Conservation (phyloP, 2,329 filamentous ascomycete genomes). For the Diaporthe nobilis region DNA sequence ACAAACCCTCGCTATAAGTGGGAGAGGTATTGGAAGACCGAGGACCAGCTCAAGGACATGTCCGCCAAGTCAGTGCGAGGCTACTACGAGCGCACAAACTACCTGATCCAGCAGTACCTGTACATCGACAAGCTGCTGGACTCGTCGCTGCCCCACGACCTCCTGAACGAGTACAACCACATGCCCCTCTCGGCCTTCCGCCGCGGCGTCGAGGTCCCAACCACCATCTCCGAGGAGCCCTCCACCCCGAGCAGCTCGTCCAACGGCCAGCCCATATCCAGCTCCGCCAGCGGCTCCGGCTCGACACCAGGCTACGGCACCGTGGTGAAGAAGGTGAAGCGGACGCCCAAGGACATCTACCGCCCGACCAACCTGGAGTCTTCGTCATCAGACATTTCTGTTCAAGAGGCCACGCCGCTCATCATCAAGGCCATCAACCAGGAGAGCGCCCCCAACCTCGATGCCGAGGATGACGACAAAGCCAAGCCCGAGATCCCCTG, state of each 20-base stretch:
- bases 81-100: constrained; percentile 93
- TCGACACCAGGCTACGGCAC: constrained; percentile 37
- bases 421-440: constrained; percentile 48
- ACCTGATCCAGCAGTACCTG: constrained; percentile 89
- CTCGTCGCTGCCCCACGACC: constrained; percentile 90
- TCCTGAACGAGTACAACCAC: constrained; percentile 90
- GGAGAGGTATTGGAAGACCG: constrained; percentile 88
- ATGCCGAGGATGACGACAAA: constrained; percentile 58
- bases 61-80: constrained; percentile 77
- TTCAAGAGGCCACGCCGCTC: constrained; percentile 10
- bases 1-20: constrained; percentile 89
- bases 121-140: constrained; percentile 94
- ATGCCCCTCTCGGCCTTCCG: constrained; percentile 68
- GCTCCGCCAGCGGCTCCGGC: constrained; percentile 43
- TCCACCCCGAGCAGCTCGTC: constrained; percentile 49
- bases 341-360: constrained; percentile 91
- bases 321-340: constrained; percentile 71
- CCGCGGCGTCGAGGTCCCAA: constrained; percentile 72
- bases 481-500: constrained; percentile 74
- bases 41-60: constrained; percentile 80
- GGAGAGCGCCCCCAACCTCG: constrained; percentile 61
- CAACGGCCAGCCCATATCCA: constrained; percentile 47
- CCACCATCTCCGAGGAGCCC: constrained; percentile 82
- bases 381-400: background rate
- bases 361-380: constrained; percentile 36